Evolutionary conservation across 1,284 basidiomycete species (phyloP), one percentile per base, ranked within the genome.

Genomic region (Cutaneotrichosporon spelunceum): DNA sequence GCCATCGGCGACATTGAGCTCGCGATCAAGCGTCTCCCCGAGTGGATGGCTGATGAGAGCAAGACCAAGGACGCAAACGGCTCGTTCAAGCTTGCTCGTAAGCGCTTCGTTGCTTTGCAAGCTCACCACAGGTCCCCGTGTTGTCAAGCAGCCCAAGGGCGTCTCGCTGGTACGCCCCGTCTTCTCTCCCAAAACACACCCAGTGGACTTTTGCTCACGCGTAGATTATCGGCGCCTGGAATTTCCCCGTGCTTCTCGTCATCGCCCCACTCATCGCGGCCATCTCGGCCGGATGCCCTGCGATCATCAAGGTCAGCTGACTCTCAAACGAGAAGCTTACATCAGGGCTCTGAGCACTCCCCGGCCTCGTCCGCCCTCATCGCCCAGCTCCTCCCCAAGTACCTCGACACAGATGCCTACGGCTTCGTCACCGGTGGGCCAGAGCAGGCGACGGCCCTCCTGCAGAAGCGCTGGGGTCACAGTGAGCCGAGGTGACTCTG

Each of bases 391-490:
- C 62, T 91, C 19, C 86, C 87, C 4, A 86, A 89, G 72, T 95
- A 97, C 73, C 75, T 97, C 64, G 93, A 95, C 76, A 79, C 82
- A 0, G 86, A 88, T 53, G 79, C 88, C 5, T 85, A 87, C 56
- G 80, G 84, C 0, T 83, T 95, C 56, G 86, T 94, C 36, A 86
- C 89, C 66, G 93, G 93, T 5, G 88, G 79, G 36, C 79, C 91
- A 2, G 82, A 87, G 0, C 88, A 93, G 77, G 87, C 88, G 0
- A 88, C 87, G 33, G 88, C 84, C 82, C 75, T 93, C 6, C 82
- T 96, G 11, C 88, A 91, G 69, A 82, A 91, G 42, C 85, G 83
- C 57, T 96, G 91, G 90, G 92, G 89, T 67, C 91, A 93, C 68
- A 88, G 91, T 91, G 68, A 72, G 86, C 82, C 3, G 30, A 30